Evolutionary conservation across 805 yeast species (phyloP).

Genomic region (Candida railenensis): DNA sequence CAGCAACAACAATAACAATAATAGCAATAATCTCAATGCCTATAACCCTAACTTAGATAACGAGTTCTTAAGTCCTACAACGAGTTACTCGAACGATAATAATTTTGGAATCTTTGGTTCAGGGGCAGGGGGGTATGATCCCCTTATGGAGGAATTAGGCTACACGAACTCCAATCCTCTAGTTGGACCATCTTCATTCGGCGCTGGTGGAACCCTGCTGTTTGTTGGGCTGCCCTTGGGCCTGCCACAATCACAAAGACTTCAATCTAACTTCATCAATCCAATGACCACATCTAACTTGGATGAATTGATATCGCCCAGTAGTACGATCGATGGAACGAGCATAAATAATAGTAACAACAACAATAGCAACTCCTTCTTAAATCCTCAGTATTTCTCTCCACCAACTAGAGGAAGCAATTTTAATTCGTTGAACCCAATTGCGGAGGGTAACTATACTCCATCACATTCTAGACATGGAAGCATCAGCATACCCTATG

Average conservation of each 20-base stretch:
- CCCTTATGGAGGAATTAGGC: conserved; percentile 4
- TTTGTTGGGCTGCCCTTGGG: conserved; percentile 4
- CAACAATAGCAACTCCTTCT: conserved; percentile 15
- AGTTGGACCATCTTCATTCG: not conserved
- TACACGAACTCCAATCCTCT: not conserved
- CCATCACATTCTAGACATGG: conserved; percentile 31
- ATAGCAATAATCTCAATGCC: not conserved
- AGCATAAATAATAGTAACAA: conserved; percentile 6
- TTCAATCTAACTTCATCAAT: conserved; percentile 11
- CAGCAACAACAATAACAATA: not conserved
- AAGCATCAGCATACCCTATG: conserved; percentile 27
- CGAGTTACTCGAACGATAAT: conserved; percentile 5
- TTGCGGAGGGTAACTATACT: conserved; percentile 27
- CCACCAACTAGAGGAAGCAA: conserved; percentile 29
- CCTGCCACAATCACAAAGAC: not conserved
- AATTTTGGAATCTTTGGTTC: conserved; percentile 2
- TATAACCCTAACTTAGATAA: not conserved
- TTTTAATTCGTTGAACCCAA: conserved; percentile 29
- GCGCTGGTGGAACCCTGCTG: not conserved
- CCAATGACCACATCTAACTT: conserved; percentile 23
- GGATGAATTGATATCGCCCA: conserved; percentile 40
- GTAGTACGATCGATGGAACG: conserved; percentile 11
- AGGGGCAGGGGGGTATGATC: conserved; percentile 3
- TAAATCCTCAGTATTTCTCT: conserved; percentile 41
- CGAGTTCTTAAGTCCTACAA: conserved; percentile 4